Base-by-base conservation (phyloP, 352 stramenopile genomes). In the Aphanomyces euteiches region DNA sequence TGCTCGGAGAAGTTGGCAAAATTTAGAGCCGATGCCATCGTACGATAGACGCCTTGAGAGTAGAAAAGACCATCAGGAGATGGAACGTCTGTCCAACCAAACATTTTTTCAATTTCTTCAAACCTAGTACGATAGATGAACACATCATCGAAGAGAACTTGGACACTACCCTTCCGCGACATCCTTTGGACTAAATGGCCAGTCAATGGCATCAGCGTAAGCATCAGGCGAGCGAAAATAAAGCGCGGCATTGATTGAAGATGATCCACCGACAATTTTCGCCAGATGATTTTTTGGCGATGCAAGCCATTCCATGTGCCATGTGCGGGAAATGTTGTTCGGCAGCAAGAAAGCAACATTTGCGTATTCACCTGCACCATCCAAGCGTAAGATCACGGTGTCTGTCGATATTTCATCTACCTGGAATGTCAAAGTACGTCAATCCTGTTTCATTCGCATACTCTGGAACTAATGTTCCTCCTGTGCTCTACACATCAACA, bases 191-290 rank as follows among this genome's bases (percentile, higher is more conserved):
- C 82, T 76, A 54, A 87, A 83, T 0, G 82, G 82, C 82, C 82
- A 90, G 39, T 78, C 64, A 17, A 74, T 77, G 37, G 75, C 75
- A 39, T 72, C 75, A 3, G 83, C 74, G 74, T 83, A 90, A 4
- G 73, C 65, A 48, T 87, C 75, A 1, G 82, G 75, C 0, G 80
- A 79, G 37, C 88, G 84, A 69, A 95, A 87, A 75, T 94, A 95
- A 4, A 96, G 78, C 72, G 89, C 87, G 36, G 76, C 87, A 67
- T 97, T 96, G 75, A 96, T 90, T 12, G 81, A 88, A 17, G 81
- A 92, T 41, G 79, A 95, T 12, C 89, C 90, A 50, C 90, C 90
- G 0, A 96, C 73, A 37, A 90, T 77, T 73, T 95, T 93, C 38
- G 85, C 88, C 10, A 89, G 77, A 71, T 76, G 87, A 73, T 83